Conservation (phyloP, 495 filamentous ascomycete genomes). For the Trichoderma gamsii region DNA sequence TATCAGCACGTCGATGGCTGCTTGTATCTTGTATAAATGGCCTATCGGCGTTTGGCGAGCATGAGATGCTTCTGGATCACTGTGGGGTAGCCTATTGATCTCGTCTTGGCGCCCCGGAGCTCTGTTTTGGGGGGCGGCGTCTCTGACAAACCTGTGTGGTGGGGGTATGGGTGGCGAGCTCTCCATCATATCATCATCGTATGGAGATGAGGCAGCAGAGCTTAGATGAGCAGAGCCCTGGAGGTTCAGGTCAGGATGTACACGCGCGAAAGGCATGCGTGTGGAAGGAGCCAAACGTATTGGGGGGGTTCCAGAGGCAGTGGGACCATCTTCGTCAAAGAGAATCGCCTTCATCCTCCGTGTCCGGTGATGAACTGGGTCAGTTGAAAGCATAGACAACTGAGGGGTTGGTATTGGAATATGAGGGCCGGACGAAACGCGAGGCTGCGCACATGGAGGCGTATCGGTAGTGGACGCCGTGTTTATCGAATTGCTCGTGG, state of each 20-base stretch:
- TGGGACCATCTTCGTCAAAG: slow-evolving; percentile 2
- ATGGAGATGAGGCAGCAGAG: not conserved
- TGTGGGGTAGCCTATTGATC: not conserved
- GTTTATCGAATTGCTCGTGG: not conserved
- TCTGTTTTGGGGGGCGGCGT: not conserved
- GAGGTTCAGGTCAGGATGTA: not conserved
- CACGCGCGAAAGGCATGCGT: not conserved
- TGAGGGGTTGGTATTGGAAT: not conserved
- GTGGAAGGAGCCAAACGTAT: not conserved
- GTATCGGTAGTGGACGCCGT: not conserved
- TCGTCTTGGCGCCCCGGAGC: not conserved
- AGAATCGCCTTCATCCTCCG: slow-evolving; percentile 10
- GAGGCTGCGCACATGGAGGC: slow-evolving; percentile 13
- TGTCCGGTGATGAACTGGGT: not conserved
- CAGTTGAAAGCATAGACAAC: not conserved
- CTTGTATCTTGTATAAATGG: not conserved
- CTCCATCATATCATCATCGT: not conserved
- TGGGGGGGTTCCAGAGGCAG: not conserved
- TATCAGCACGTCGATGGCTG: not conserved
- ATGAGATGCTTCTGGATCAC: not conserved
- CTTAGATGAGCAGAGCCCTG: not conserved
- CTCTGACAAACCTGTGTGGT: not conserved
- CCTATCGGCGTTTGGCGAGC: not conserved
- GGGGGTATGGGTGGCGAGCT: not conserved
- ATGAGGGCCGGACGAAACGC: not conserved